phyloP scores from a whole-genome alignment of 345 rosid genomes.

The Psidium guajava region DNA sequence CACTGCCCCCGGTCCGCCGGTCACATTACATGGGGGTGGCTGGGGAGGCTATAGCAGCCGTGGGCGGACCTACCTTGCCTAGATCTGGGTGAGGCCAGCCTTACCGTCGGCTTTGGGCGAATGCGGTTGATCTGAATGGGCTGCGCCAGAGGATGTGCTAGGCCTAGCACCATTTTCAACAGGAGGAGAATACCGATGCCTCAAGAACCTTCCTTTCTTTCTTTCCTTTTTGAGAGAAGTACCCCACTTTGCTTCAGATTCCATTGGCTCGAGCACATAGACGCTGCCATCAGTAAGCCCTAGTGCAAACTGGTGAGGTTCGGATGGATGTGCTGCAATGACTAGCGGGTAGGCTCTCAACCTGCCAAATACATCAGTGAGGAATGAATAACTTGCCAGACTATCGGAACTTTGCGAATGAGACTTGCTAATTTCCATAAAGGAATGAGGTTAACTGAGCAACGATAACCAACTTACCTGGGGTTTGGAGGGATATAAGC shows the following conservation, averaged over 20 bases:
- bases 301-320: slow-evolving; percentile 70
- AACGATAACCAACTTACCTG: slow-evolving; percentile 17
- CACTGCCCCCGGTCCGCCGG: too few relatives aligned
- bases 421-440: too few relatives aligned
- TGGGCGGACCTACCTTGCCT: slow-evolving; percentile 11
- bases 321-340: slow-evolving; percentile 68
- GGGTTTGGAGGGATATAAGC: slow-evolving; percentile 59
- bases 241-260: slow-evolving; percentile 79
- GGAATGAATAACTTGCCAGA: too few relatives aligned
- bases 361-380: slow-evolving; percentile 22
- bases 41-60: not conserved
- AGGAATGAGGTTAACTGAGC: too few relatives aligned
- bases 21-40: too few relatives aligned
- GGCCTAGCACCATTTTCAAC: slow-evolving; percentile 18
- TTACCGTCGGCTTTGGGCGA: too few relatives aligned
- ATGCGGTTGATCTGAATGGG: slow-evolving; percentile 30
- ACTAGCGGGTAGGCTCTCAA: slow-evolving; percentile 60
- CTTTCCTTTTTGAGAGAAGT: slow-evolving; percentile 14
- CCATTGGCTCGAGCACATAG: slow-evolving; percentile 58
- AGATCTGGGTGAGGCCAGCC: too few relatives aligned
- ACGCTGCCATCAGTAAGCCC: slow-evolving; percentile 79
- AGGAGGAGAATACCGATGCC: not conserved
- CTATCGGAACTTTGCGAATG: too few relatives aligned
- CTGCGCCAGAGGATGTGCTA: slow-evolving; percentile 25
- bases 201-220: too few relatives aligned